Base-by-base conservation (phyloP, 2,329 filamentous ascomycete genomes). In the Monosporascus sp. region DNA sequence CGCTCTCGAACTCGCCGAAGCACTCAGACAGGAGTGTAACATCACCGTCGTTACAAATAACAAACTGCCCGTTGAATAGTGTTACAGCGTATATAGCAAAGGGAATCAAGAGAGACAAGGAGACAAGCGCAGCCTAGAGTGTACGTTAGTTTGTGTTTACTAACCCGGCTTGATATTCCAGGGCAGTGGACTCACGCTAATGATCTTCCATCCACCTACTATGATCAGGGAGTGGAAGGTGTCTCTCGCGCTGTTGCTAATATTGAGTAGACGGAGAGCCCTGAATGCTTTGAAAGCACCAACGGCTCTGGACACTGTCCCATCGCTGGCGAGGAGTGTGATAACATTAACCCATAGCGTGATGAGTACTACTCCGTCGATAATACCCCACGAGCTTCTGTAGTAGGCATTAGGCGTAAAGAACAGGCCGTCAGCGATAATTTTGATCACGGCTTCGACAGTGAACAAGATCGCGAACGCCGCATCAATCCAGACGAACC, bases 381-480 rank as follows among this genome's bases (percentile, higher is more conserved):
- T 97, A 57, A 96, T 86, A 7, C 94, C 95, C 94, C 94, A 99
- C 0, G 92, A 93, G 66, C 93, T 93, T 63, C 94, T 86, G 68
- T 97, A 91, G 68, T 96, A 99, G 3, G 95, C 95, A 71, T 99
- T 97, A 0, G 94, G 94, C 0, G 94, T 97, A 84, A 90, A 97
- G 68, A 97, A 88, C 63, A 96, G 88, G 7, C 94, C 94, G 72
- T 99, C 94, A 0, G 94, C 94, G 63, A 99, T 85, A 52, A 96
- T 86, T 70, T 99, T 99, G 73, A 99, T 92, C 6, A 85, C 65
- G 1, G 92, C 91, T 70, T 99, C 94, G 7, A 89, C 67, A 0
- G 88, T 88, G 72, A 99, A 99, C 15, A 99, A 72, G 2, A 88
- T 71, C 2, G 93, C 91, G 68, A 99, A 99, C 7, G 89, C 87